These are phyloP conservation scores for Penicillium flavigenum DNA, from an alignment of 495 filamentous ascomycete species.

Conservation along the genomic window DNA sequence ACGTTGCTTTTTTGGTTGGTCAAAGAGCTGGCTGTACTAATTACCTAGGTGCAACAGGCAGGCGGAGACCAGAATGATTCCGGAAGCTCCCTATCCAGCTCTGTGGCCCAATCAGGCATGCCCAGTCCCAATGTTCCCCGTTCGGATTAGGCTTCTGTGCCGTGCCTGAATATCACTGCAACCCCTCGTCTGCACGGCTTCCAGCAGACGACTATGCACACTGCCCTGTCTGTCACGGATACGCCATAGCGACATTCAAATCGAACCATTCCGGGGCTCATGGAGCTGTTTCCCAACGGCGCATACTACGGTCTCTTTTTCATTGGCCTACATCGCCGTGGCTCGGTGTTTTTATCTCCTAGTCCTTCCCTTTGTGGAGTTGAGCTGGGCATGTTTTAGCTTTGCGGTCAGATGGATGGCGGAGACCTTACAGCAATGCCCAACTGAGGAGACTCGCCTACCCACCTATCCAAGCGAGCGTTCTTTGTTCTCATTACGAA, in stretches of 20 bases:
- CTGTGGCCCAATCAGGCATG: neutral
- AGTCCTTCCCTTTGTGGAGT: neutral
- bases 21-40: neutral
- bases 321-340: neutral
- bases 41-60: neutral
- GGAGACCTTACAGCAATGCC: neutral
- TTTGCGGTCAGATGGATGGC: neutral
- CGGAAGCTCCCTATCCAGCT: neutral
- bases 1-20: neutral
- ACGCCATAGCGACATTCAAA: neutral
- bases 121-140: constrained; percentile 13
- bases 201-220: neutral
- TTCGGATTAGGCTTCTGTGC: constrained; percentile 12
- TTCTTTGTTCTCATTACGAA: neutral
- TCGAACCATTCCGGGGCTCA: neutral
- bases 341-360: neutral
- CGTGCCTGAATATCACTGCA: constrained; percentile 20
- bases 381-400: neutral
- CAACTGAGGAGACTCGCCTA: neutral
- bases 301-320: neutral
- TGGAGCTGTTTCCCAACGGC: neutral
- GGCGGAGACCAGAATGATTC: neutral
- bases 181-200: neutral
- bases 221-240: neutral
- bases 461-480: neutral